A percentile compares a stretch with the other conserved stretches of the same genome.
These are phyloP conservation scores for Ophiostoma angusticollis DNA, from an alignment of 2,329 filamentous ascomycete species.

Conservation along the genomic window DNA sequence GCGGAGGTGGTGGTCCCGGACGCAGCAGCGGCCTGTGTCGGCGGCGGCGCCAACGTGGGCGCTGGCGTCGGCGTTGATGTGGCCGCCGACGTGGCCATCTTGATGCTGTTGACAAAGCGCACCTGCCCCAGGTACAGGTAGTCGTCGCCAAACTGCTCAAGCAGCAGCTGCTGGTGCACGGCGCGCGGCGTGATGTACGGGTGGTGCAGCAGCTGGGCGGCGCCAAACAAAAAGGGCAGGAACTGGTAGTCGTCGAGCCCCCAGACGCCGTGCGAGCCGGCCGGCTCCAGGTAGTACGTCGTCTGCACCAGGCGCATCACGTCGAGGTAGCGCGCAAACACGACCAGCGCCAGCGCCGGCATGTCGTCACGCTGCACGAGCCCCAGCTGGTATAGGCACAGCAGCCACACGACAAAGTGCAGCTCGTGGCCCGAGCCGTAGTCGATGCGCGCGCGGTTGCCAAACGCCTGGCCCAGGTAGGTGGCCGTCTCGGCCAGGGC, in stretches of 20 bases:
- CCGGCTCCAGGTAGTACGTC: slow-evolving; percentile 93
- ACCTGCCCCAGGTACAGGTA: slow-evolving; percentile 91
- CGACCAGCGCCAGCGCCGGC: slow-evolving; percentile 56
- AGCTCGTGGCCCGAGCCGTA: slow-evolving; percentile 96
- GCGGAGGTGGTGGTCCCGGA: background rate
- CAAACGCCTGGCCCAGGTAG: slow-evolving; percentile 75
- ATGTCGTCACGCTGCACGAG: slow-evolving; percentile 56
- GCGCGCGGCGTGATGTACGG: slow-evolving; percentile 63
- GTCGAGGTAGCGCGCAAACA: slow-evolving; percentile 71
- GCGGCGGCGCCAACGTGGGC: background rate
- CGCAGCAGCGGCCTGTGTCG: background rate
- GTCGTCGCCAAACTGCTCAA: slow-evolving; percentile 75
- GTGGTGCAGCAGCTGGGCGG: slow-evolving; percentile 78
- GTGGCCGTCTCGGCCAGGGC: slow-evolving; percentile 60
- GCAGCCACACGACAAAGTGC: slow-evolving; percentile 91
- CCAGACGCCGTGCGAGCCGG: slow-evolving; percentile 95
- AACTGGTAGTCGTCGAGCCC: slow-evolving; percentile 97
- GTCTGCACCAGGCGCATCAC: slow-evolving; percentile 82
- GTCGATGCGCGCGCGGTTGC: slow-evolving; percentile 77
- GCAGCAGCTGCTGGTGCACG: slow-evolving; percentile 76
- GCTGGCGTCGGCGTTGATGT: too few relatives aligned
- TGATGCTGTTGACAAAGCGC: slow-evolving; percentile 86
- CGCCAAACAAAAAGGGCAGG: slow-evolving; percentile 87
- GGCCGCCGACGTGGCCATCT: slow-evolving; percentile 26
- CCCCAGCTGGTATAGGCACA: slow-evolving; percentile 77